Percentiles rank a stretch among this genome's conserved stretches.
phyloP scores from a whole-genome alignment of 371 early-diverging fungal species.

The Mortierella sp. region DNA sequence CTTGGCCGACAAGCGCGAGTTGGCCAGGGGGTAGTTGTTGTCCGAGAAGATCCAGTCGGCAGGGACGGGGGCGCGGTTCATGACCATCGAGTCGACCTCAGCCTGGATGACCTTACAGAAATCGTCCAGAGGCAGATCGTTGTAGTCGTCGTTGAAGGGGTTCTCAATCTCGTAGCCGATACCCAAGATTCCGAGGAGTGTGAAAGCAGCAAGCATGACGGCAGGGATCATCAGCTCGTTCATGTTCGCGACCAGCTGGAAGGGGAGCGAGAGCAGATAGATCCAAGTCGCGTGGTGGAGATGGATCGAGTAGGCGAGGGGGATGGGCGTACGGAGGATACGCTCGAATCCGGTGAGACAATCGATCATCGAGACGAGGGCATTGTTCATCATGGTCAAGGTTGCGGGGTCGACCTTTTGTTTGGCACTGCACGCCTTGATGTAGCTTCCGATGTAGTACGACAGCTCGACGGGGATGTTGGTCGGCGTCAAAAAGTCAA shows the following conservation, averaged over 20 bases:
- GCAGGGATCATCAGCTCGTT: slow-evolving; percentile 56
- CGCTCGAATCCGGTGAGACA: slow-evolving; percentile 77
- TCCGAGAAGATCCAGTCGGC: slow-evolving; percentile 47
- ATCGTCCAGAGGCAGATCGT: slow-evolving; percentile 68
- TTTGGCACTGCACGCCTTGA: slow-evolving; percentile 44
- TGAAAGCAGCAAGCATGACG: slow-evolving; percentile 73
- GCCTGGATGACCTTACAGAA: slow-evolving; percentile 59
- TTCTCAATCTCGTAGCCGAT: slow-evolving; percentile 84
- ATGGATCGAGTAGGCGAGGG: slow-evolving; percentile 86
- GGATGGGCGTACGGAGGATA: slow-evolving; percentile 85
- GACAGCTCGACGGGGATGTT: slow-evolving; percentile 65
- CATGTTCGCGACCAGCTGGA: slow-evolving; percentile 67
- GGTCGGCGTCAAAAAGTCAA: slow-evolving; percentile 52
- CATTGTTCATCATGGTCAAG: slow-evolving; percentile 51
- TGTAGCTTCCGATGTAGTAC: slow-evolving; percentile 60
- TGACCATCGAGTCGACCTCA: slow-evolving; percentile 53
- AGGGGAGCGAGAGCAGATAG: slow-evolving; percentile 78
- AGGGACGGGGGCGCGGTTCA: slow-evolving; percentile 44
- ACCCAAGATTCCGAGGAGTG: slow-evolving; percentile 78
- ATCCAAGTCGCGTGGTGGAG: slow-evolving; percentile 78
- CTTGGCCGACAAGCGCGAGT: slow-evolving; percentile 38
- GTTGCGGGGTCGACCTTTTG: slow-evolving; percentile 47
- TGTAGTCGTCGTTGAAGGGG: slow-evolving; percentile 79
- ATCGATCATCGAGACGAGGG: slow-evolving; percentile 58
- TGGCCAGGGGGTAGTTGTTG: slow-evolving; percentile 37